These are phyloP conservation scores for Globisporangium radiosum DNA, from an alignment of 352 stramenopile genomes.

Conservation along the genomic window DNA sequence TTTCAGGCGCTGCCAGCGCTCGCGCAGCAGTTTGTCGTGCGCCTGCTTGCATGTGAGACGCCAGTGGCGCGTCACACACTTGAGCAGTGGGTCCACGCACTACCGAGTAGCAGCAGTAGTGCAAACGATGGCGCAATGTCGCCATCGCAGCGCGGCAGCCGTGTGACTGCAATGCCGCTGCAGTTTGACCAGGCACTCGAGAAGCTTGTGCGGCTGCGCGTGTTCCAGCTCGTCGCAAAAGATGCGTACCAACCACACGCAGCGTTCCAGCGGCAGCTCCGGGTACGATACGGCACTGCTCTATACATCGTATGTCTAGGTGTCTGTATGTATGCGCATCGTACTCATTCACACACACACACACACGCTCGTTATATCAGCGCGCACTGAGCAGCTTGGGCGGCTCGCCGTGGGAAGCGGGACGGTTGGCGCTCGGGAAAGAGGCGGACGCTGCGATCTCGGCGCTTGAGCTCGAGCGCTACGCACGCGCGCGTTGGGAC, in stretches of 20 bases:
- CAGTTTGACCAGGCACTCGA: constrained; percentile 47
- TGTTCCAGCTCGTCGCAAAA: constrained; percentile 38
- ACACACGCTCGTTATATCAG: constrained; percentile 10
- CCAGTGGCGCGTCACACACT: constrained; percentile 42
- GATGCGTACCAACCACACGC: constrained; percentile 38
- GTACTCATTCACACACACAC: neutral
- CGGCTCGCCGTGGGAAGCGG: constrained; percentile 67
- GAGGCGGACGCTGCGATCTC: constrained; percentile 41
- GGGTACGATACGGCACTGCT: constrained; percentile 21
- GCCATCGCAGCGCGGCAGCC: constrained; percentile 3
- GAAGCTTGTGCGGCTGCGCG: constrained; percentile 47
- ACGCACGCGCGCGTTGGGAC: constrained; percentile 57
- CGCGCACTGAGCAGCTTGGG: constrained; percentile 63
- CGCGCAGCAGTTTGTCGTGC: constrained; percentile 88
- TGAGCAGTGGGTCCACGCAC: constrained; percentile 63
- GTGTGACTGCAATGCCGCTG: constrained; percentile 28
- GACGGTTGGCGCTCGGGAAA: constrained; percentile 32
- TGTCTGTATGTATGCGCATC: constrained; percentile 1
- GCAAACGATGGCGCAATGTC: constrained; percentile 1
- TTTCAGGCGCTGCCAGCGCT: constrained; percentile 83
- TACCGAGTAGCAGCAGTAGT: constrained; percentile 5
- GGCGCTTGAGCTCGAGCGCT: constrained; percentile 47
- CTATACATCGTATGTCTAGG: neutral
- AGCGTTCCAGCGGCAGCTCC: constrained; percentile 57
- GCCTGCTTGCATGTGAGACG: constrained; percentile 61